Evolutionary conservation across 768 basidiomycete species (phyloP), one percentile per base, ranked within the genome.

Genomic region (Boletus rex-veris): DNA sequence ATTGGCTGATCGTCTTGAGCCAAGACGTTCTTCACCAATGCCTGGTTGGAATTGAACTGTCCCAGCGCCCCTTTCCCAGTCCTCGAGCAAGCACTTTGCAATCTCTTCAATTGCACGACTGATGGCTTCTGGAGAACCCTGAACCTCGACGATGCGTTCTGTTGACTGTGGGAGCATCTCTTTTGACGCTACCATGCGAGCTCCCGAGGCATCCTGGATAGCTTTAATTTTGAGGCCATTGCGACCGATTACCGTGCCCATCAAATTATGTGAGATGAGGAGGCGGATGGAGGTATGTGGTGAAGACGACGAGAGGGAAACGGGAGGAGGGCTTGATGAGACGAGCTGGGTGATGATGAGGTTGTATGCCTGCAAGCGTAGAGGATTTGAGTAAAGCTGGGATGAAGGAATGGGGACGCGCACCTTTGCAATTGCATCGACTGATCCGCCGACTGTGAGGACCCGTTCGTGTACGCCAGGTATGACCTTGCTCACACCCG

Each of bases 131-230:
- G 93, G 86, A 33, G 92, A 77, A 39, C 97, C 97, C 67, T 98
- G 92, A 44, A 99, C 92, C 72, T 98, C 97, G 51, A 99, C 97
- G 64, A 98, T 90, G 59, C 97, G 92, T 73, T 99, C 97, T 44
- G 97, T 99, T 31, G 96, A 98, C 73, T 98, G 97, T 31, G 97
- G 95, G 42, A 99, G 83, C 90, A 98, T 98, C 67, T 98, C 97
- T 74, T 98, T 98, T 57, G 92, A 91, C 41, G 97, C 97, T 52
- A 98, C 89, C 95, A 99, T 99, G 52, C 97, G 89, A 18, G 93
- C 94, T 47, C 94, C 93, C 37, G 96, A 96, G 44, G 81, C 76
- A 72, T 98, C 96, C 71, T 99, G 97, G 70, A 99, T 98, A 66
- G 93, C 90, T 77, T 98, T 98, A 74, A 99, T 98, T 83, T 97